Evolutionary conservation across 2,329 filamentous ascomycete genomes (phyloP).

Genomic region (Fonsecaea multimorphosa): DNA sequence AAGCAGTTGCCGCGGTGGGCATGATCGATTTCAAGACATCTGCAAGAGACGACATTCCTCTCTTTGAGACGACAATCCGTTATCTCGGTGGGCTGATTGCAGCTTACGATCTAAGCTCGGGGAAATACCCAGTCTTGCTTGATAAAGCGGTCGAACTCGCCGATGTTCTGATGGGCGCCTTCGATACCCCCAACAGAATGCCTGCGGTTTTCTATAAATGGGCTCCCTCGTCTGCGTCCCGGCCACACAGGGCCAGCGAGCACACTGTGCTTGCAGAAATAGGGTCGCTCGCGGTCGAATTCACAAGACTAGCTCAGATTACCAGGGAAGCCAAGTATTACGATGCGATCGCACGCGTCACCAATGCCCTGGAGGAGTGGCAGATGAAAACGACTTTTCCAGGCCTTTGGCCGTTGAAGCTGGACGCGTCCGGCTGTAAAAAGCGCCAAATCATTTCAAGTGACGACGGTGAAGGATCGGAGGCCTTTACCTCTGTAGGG

Average conservation of each 20-base stretch:
- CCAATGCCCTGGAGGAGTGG: constrained; percentile 75
- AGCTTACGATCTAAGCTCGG: constrained; percentile 84
- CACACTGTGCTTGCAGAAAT: constrained; percentile 70
- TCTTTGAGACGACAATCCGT: constrained; percentile 91
- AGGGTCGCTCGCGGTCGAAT: constrained; percentile 83
- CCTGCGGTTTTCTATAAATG: constrained; percentile 81
- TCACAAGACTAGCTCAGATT: constrained; percentile 85
- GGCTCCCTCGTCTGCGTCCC: constrained; percentile 69
- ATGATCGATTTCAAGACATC: constrained; percentile 84
- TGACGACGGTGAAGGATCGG: constrained; percentile 7
- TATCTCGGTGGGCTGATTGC: constrained; percentile 85
- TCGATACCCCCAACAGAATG: constrained; percentile 95
- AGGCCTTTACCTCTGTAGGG: not conserved
- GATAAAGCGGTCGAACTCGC: constrained; percentile 80
- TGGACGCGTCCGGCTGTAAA: constrained; percentile 83
- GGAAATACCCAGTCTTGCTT: constrained; percentile 69
- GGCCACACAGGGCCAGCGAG: constrained; percentile 60
- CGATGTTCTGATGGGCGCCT: constrained; percentile 79
- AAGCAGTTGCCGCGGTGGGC: constrained; percentile 71
- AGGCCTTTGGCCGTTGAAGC: constrained; percentile 76
- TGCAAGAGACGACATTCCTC: constrained; percentile 71
- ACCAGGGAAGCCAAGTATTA: constrained; percentile 84
- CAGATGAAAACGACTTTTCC: constrained; percentile 74
- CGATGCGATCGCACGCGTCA: constrained; percentile 85
- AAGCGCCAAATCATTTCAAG: constrained; percentile 42